Base-by-base conservation (phyloP, 495 filamentous ascomycete genomes). In the Hypoxylon lenormandii region DNA sequence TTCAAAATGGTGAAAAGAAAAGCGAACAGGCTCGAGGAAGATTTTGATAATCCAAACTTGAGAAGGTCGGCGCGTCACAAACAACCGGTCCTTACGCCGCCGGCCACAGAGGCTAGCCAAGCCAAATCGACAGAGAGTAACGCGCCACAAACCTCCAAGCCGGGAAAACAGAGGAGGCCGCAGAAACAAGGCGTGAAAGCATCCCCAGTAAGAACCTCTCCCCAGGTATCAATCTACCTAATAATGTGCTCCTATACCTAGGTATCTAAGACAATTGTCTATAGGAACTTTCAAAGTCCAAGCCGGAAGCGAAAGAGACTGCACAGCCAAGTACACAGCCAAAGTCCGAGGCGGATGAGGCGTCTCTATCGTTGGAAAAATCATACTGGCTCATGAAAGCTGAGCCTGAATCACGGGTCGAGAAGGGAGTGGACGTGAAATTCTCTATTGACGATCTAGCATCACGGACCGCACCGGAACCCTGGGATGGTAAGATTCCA, bases 361-460 rank as follows among this genome's bases (percentile, higher is more conserved):
- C 33, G 3, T 1, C 47, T 13, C 8, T 0, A 11, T 72, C 69
- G 5, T 72, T 69, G 5, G 75, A 73, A 22, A 81, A 72, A 63
- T 82, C 79, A 54, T 97, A 92, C 78, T 97, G 94, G 94, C 87
- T 98, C 64, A 87, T 98, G 87, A 98, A 98, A 81, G 93, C 94
- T 6, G 94, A 98, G 78, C 94, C 95, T 2, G 90, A 93, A 72
- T 88, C 92, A 22, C 89, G 95, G 16, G 75, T 93, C 19, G 92
- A 95, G 74, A 96, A 92, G 50, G 92, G 92, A 13, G 82, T 89
- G 52, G 90, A 97, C 72, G 91, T 97, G 37, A 91, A 87, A 66
- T 98, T 98, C 80, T 96, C 93, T 4, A 98, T 98, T 69, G 94
- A 97, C 73, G 94, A 98, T 74, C 79, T 98, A 21, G 82, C 83